Conservation (phyloP, 768 basidiomycete genomes). For the Rhizopogon vinicolor region DNA sequence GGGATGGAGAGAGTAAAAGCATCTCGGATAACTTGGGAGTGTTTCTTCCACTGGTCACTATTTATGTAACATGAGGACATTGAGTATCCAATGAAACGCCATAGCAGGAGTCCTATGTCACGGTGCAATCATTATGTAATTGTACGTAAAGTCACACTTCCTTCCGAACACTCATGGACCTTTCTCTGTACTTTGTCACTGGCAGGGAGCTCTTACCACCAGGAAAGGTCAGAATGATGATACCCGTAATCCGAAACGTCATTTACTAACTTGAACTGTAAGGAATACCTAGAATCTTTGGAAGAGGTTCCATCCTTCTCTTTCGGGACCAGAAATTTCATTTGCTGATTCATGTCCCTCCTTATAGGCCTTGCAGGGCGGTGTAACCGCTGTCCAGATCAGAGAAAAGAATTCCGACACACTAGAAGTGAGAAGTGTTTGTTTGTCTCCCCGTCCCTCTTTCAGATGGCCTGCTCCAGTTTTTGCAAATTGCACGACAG, state of each 20-base stretch:
- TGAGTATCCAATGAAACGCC: constrained; percentile 29
- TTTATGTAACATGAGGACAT: constrained; percentile 35
- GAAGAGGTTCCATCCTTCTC: constrained; percentile 51
- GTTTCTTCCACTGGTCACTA: constrained; percentile 33
- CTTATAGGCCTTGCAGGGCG: constrained; percentile 70
- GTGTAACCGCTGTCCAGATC: constrained; percentile 87
- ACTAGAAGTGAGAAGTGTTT: constrained; percentile 52
- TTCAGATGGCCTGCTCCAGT: constrained; percentile 37
- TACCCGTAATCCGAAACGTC: not conserved
- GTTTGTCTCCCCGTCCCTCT: not conserved
- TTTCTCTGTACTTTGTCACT: constrained; percentile 85
- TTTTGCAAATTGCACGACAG: constrained; percentile 65
- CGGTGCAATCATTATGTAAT: too few species aligned
- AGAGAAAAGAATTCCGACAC: constrained; percentile 85
- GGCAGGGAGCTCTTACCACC: constrained; percentile 72
- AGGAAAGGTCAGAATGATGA: constrained; percentile 51
- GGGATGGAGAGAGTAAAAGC: constrained; percentile 31
- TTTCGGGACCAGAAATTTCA: not conserved
- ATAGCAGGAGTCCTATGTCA: constrained; percentile 22
- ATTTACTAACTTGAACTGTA: constrained; percentile 2
- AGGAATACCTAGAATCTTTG: constrained; percentile 70
- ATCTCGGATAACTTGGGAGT: constrained; percentile 29
- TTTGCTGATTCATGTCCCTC: not conserved
- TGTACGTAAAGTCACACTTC: too few species aligned
- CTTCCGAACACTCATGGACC: constrained; percentile 31